Evolutionary conservation across 2,329 filamentous ascomycete genomes (phyloP).

Genomic region (Ophiobolus disseminans): DNA sequence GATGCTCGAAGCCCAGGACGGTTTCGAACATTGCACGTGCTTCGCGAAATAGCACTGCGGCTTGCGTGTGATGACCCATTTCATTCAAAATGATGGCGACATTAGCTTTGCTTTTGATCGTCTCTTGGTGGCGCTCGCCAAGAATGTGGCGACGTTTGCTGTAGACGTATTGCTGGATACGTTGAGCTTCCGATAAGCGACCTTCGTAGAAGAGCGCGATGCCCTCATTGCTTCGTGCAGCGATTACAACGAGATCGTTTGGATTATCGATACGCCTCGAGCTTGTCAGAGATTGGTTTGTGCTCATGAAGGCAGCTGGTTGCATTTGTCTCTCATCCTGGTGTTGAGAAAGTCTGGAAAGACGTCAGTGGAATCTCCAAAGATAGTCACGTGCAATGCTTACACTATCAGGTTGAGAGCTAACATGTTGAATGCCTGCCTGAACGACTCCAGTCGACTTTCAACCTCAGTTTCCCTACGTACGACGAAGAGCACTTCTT

Average conservation of each 20-base stretch:
- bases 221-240: constrained; percentile 31
- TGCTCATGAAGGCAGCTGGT: not conserved
- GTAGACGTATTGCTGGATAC: not conserved
- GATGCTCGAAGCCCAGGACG: not conserved
- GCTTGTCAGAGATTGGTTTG: not conserved
- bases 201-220: constrained; percentile 17
- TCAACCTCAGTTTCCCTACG: not conserved
- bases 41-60: not conserved
- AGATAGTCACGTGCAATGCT: not conserved
- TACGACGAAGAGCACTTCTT: not conserved
- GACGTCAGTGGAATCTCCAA: not conserved
- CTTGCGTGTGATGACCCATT: not conserved
- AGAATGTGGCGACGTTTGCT: not conserved
- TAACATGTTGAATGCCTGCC: not conserved
- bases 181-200: constrained; percentile 5
- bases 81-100: constrained; percentile 2
- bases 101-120: constrained; percentile 4
- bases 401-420: not conserved
- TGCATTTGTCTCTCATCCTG: not conserved
- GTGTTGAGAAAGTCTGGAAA: not conserved
- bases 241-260: constrained; percentile 1
- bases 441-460: not conserved
- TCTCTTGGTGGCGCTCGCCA: constrained; percentile 8
- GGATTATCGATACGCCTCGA: not conserved
- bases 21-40: not conserved